phyloP scores from a whole-genome alignment of 163 green algal species.

The Smithsoniella earleae region DNA sequence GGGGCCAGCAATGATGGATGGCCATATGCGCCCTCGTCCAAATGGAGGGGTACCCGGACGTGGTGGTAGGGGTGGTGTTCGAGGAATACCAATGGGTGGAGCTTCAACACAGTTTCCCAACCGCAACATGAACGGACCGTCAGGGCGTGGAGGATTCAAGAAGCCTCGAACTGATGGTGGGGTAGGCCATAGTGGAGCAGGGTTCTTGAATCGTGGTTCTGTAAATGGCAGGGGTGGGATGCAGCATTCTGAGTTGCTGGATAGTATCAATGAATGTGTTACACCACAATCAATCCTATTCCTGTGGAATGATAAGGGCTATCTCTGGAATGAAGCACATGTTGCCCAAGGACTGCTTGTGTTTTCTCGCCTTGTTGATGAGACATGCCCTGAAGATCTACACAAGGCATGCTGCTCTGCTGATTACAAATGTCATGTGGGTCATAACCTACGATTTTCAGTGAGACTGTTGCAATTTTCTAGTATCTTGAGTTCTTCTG shows the following conservation, averaged over 20 bases:
- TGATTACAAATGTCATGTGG: neutral
- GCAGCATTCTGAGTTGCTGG: slow-evolving; percentile 2
- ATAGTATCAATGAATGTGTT: slow-evolving; percentile 11
- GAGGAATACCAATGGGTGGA: no score
- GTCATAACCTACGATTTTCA: no score
- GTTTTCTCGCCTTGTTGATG: slow-evolving; percentile 18
- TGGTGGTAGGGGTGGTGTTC: neutral
- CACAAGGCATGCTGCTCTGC: slow-evolving; percentile 19
- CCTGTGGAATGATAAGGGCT: neutral
- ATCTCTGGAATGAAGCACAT: neutral
- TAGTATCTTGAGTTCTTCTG: neutral
- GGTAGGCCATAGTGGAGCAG: neutral
- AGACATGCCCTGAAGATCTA: slow-evolving; percentile 22
- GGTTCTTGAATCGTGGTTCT: neutral
- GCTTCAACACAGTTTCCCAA: neutral
- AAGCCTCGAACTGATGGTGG: neutral
- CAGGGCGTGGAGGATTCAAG: neutral
- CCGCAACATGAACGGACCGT: neutral
- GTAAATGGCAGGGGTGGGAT: no score
- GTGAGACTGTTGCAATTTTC: neutral
- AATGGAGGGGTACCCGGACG: neutral
- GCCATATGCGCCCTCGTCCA: neutral
- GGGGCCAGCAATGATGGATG: neutral
- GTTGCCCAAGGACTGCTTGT: slow-evolving; percentile 14
- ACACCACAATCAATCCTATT: neutral